Base-by-base conservation (phyloP, 1,139 yeast species). In the Kazachstania sp. region DNA sequence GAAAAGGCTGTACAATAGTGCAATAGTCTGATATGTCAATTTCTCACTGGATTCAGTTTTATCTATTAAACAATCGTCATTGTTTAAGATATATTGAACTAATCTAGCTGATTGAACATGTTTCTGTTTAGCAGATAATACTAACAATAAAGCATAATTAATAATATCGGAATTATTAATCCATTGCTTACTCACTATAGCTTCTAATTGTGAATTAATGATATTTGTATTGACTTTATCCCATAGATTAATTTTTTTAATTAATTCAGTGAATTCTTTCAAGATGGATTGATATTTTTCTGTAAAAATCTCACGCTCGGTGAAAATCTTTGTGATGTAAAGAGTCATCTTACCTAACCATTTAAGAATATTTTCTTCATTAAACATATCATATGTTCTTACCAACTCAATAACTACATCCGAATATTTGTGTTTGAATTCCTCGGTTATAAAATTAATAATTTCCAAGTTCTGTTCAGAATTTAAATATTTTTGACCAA, bases 191-290 rank as follows among this genome's bases (percentile, higher is more conserved):
- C 68, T 66, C 23, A 83, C 68, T 4, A 83, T 63, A 15, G 78
- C 86, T 61, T 86, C 94, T 34, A 86, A 64, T 54, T 84, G 84
- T 0, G 95, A 70, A 53, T 84, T 82, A 13, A 85, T 52, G 38
- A 81, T 68, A 5, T 71, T 59, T 5, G 64, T 57, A 2, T 83
- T 75, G 12, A 79, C 71, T 15, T 72, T 51, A 8, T 68, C 62
- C 75, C 81, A 72, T 9, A 79, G 51, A n/a, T 70, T 59, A 35
- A 55, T 56, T 30, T 54, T 60, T 54, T 31, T 15, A n/a, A 50
- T 32, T 39, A 65, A 59, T 29, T 39, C 56, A 46, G 52, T 65
- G 55, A 69, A 65, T n/a, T 63, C 70, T 23, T 35, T 57, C 49
- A 70, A 54, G 59, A 66, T 70, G 4, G 47, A 47, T 20, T 34